Evolutionary conservation across 1,284 basidiomycete species (phyloP).

Genomic region (Naganishia sp.): DNA sequence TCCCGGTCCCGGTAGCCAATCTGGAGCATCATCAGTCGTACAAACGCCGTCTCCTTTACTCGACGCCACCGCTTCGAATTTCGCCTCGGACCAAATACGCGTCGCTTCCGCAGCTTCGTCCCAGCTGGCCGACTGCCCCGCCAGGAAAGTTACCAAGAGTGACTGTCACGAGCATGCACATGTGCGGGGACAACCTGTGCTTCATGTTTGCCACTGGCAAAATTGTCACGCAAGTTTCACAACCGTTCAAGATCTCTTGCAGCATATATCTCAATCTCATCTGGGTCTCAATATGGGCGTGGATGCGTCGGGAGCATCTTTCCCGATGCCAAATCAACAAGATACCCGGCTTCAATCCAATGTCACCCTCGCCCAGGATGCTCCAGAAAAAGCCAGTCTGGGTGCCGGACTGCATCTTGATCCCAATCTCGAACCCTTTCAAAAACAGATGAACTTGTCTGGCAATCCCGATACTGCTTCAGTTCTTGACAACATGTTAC

Average conservation of each 20-base stretch:
- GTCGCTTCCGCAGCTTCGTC: background rate
- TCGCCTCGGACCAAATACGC: background rate
- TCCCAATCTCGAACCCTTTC: too few relatives aligned
- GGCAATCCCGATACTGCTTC: too few relatives aligned
- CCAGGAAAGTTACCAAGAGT: conserved; percentile 9
- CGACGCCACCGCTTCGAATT: background rate
- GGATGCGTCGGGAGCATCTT: background rate
- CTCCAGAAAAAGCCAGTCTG: too few relatives aligned
- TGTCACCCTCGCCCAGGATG: too few relatives aligned
- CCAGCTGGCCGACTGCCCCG: background rate
- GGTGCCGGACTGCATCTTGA: too few relatives aligned
- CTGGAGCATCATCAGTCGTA: conserved; percentile 9
- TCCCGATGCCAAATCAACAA: background rate
- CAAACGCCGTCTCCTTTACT: conserved; percentile 19
- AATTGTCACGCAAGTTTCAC: conserved; percentile 55
- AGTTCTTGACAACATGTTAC: too few relatives aligned
- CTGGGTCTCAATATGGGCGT: conserved; percentile 10
- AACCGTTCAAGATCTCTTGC: conserved; percentile 55
- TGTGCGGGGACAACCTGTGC: conserved; percentile 20
- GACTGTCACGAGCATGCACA: conserved; percentile 20
- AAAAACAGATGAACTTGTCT: too few relatives aligned
- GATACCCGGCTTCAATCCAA: too few relatives aligned
- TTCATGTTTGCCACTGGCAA: conserved; percentile 55
- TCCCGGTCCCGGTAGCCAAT: conserved; percentile 2
- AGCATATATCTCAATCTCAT: conserved; percentile 51